Conservation (phyloP, 2,329 filamentous ascomycete species). For the Ophiognomonia clavigignenti-juglandacearum region DNA sequence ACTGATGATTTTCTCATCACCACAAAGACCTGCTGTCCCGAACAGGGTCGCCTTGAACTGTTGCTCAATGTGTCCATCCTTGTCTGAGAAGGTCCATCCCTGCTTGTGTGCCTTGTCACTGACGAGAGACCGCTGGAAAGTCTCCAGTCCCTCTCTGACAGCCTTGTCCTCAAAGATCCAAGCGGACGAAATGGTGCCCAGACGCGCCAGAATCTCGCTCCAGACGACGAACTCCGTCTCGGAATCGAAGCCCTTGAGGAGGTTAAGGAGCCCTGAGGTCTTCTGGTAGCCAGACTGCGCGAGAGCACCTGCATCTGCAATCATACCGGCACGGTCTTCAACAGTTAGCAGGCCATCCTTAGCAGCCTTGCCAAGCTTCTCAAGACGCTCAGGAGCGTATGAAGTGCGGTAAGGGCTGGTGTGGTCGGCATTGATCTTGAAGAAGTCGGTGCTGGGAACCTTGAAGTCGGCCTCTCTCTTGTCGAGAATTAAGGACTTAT, state of each 20-base stretch:
- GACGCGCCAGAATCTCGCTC: constrained; percentile 81
- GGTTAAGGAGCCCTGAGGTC: constrained; percentile 80
- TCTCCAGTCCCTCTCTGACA: constrained; percentile 69
- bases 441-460: constrained; percentile 78
- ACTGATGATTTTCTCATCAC: constrained; percentile 71
- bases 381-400: constrained; percentile 76
- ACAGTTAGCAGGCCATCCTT: constrained; percentile 75
- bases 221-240: constrained; percentile 91
- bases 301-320: constrained; percentile 85
- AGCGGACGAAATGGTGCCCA: constrained; percentile 73
- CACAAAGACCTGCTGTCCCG: constrained; percentile 72
- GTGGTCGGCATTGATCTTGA: constrained; percentile 94
- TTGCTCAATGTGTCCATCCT: constrained; percentile 83
- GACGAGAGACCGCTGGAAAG: constrained; percentile 75
- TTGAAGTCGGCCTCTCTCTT: constrained; percentile 74
- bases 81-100: constrained; percentile 82
- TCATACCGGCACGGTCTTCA: constrained; percentile 91
- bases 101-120: constrained; percentile 77
- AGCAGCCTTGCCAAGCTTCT: constrained; percentile 83
- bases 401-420: constrained; percentile 88
- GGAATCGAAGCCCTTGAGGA: constrained; percentile 79
- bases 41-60: constrained; percentile 95
- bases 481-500: constrained; percentile 67
- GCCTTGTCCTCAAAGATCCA: constrained; percentile 84
- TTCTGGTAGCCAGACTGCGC: constrained; percentile 89